These are phyloP conservation scores for Ceriops decandra DNA, from an alignment of 345 rosid species.

Conservation along the genomic window DNA sequence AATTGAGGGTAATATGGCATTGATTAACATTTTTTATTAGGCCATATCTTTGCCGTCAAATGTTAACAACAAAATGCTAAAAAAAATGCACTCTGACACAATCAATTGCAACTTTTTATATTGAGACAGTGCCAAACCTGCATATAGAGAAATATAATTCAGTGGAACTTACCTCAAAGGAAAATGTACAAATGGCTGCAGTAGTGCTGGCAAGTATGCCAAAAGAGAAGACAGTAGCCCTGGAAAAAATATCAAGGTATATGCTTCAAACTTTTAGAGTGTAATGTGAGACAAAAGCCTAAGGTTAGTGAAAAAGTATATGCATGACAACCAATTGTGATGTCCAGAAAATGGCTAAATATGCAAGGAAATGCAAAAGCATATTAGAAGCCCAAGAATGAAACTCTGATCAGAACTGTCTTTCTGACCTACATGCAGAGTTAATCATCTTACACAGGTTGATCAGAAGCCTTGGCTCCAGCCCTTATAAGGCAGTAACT, in stretches of 20 bases:
- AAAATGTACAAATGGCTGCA: constrained; percentile 58
- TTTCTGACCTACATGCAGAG: not conserved
- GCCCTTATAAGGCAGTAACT: constrained; percentile 75
- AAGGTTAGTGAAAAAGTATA: not conserved
- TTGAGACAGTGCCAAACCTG: not conserved
- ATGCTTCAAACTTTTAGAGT: constrained; percentile 7
- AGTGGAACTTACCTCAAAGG: constrained; percentile 56
- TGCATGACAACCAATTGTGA: not conserved
- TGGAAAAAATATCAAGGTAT: constrained; percentile 28
- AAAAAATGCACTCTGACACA: not conserved
- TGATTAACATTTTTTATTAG: too few relatives aligned
- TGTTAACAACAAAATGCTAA: not conserved
- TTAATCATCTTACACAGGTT: constrained; percentile 65
- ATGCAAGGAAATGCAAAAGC: not conserved
- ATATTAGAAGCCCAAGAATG: too few relatives aligned
- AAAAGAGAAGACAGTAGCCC: constrained; percentile 75
- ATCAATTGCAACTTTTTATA: not conserved
- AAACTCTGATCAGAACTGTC: not conserved
- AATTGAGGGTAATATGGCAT: not conserved
- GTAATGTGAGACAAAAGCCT: not conserved
- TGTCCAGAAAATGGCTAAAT: not conserved
- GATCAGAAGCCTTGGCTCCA: constrained; percentile 80
- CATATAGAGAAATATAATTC: not conserved
- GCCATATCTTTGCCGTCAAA: not conserved
- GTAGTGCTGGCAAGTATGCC: constrained; percentile 73